A percentile compares a stretch with the other conserved stretches of the same genome.
These are phyloP conservation scores for Ophiostoma angusticollis DNA, from an alignment of 2,329 filamentous ascomycete genomes.

Conservation along the genomic window DNA sequence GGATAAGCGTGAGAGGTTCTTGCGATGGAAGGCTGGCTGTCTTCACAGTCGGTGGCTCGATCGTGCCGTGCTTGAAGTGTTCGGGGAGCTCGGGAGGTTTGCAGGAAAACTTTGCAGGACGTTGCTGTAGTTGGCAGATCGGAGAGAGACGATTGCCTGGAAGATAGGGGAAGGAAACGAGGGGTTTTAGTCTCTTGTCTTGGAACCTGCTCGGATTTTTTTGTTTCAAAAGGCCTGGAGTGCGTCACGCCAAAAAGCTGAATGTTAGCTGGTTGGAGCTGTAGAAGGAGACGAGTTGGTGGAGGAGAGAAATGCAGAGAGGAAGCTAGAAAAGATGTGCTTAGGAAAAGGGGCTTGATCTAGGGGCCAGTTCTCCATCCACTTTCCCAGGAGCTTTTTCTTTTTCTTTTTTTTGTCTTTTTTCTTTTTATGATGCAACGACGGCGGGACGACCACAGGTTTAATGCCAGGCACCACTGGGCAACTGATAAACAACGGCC, in stretches of 20 bases:
- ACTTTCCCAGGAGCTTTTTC: too few species aligned
- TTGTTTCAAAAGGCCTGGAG: slow-evolving; percentile 10
- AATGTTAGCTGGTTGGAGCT: slow-evolving; percentile 5
- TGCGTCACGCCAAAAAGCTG: slow-evolving; percentile 5
- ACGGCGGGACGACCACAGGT: slow-evolving; percentile 1
- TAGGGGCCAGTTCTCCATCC: too few species aligned
- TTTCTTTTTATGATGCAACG: slow-evolving; percentile 7
- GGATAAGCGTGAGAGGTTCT: not conserved
- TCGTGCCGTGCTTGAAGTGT: too few species aligned
- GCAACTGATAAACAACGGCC: not conserved
- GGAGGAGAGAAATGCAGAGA: not conserved
- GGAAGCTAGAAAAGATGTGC: not conserved
- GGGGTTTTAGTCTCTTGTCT: slow-evolving; percentile 2
- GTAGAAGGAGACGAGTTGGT: not conserved
- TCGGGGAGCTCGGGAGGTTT: too few species aligned
- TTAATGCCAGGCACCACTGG: not conserved
- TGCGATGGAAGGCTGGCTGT: too few species aligned
- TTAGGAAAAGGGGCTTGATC: too few species aligned
- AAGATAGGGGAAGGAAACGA: not conserved
- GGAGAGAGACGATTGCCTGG: too few species aligned
- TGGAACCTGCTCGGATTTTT: slow-evolving; percentile 1
- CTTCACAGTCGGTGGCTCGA: too few species aligned
- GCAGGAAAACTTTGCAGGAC: too few species aligned
- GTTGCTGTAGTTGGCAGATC: too few species aligned
- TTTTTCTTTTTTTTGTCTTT: too few species aligned